Evolutionary conservation across 345 rosid genomes (phyloP).

Genomic region (Sisymbrium altissimum): DNA sequence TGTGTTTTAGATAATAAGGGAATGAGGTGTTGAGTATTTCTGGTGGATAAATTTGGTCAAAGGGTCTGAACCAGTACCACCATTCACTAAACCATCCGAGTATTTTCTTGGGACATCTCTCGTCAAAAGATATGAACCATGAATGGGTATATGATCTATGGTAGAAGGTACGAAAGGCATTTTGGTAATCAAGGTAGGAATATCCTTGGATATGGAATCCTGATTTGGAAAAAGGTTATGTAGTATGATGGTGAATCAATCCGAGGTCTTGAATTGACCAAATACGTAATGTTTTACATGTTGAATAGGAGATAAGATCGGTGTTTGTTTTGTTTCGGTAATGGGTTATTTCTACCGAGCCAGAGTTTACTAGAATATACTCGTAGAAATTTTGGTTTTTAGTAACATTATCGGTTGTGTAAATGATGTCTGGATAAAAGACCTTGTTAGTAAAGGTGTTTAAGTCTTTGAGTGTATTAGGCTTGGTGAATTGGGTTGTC

Average conservation of each 20-base stretch:
- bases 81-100: background rate
- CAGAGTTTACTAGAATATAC: background rate
- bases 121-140: background rate
- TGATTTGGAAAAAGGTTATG: background rate
- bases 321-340: background rate
- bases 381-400: background rate
- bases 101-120: background rate
- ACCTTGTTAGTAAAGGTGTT: background rate
- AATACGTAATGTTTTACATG: background rate
- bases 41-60: background rate
- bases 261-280: background rate
- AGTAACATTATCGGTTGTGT: background rate
- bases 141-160: background rate
- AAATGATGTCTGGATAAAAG: background rate
- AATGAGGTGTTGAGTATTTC: background rate
- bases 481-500: background rate
- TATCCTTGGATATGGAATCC: background rate
- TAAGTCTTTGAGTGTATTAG: background rate
- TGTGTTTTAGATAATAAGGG: background rate
- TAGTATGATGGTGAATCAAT: background rate
- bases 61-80: background rate
- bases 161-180: background rate
- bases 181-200: background rate
- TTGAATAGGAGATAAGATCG: background rate
- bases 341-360: background rate